phyloP scores from a whole-genome alignment of 768 basidiomycete genomes.

The Brasilioporus rufonigricans region DNA sequence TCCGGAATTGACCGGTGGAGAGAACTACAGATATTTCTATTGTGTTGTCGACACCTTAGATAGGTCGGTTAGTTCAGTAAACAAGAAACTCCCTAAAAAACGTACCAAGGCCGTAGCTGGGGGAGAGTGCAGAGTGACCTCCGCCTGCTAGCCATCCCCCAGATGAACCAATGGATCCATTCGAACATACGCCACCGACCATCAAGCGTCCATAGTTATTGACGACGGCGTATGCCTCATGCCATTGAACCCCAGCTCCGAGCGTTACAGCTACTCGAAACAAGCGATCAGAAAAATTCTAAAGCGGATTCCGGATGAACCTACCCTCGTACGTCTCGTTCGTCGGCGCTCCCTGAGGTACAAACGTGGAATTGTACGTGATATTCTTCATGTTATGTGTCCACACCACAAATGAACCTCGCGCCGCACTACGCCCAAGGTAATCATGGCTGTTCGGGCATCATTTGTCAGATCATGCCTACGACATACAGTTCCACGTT shows the following conservation, averaged over 20 bases:
- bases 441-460: constrained; percentile 33
- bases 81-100: background rate
- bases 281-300: constrained; percentile 2
- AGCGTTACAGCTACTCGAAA: constrained; percentile 29
- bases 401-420: constrained; percentile 41
- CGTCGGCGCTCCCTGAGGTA: constrained; percentile 31
- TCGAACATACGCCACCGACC: constrained; percentile 44
- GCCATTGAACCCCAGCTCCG: constrained; percentile 49
- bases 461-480: too few species aligned
- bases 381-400: constrained; percentile 43
- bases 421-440: constrained; percentile 40
- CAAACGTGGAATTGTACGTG: constrained; percentile 30
- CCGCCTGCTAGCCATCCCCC: constrained; percentile 53
- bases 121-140: constrained; percentile 43
- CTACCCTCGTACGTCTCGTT: constrained; percentile 24
- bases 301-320: background rate
- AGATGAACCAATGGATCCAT: constrained; percentile 45
- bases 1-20: constrained; percentile 39
- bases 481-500: too few species aligned
- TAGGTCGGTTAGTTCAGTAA: background rate
- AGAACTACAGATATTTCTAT: constrained; percentile 46
- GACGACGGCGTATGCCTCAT: constrained; percentile 41
- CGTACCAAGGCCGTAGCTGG: constrained; percentile 43
- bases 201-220: constrained; percentile 39
- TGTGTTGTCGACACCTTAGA: constrained; percentile 47